A percentile compares a stretch with the other conserved stretches of the same genome.
Evolutionary conservation across 805 yeast species (phyloP).

Genomic region (Spathaspora hagerdaliae): DNA sequence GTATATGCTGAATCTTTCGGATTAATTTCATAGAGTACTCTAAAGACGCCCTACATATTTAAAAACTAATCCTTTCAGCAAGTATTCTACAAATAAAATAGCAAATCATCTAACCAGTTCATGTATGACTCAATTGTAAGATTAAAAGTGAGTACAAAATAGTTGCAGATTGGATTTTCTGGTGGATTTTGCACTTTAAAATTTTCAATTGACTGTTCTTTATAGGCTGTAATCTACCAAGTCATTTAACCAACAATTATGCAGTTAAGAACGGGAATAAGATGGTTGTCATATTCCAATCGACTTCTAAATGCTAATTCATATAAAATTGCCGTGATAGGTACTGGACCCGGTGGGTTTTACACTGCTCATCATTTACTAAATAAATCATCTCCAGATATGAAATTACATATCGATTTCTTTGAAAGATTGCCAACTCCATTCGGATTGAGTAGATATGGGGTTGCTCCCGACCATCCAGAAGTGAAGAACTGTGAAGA

Average conservation of each 20-base stretch:
- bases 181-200: not conserved
- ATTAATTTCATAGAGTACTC: too few relatives aligned
- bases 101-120: too few relatives aligned
- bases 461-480: slow-evolving; percentile 99
- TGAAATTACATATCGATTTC: slow-evolving; percentile 46
- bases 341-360: slow-evolving; percentile 96
- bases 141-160: too few relatives aligned
- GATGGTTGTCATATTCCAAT: not conserved
- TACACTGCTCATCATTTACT: slow-evolving; percentile 78
- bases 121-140: too few relatives aligned
- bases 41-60: too few relatives aligned
- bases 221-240: too few relatives aligned
- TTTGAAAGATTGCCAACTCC: slow-evolving; percentile 88
- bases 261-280: not conserved
- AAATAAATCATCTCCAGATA: slow-evolving; percentile 36
- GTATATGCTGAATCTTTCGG: too few relatives aligned
- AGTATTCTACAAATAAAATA: too few relatives aligned
- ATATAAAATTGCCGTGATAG: slow-evolving; percentile 67
- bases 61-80: too few relatives aligned
- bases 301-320: not conserved
- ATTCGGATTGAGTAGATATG: slow-evolving; percentile 84
- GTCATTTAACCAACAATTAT: too few relatives aligned
- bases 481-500: slow-evolving; percentile 86
- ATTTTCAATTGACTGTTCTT: not conserved
- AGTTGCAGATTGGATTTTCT: not conserved